Evolutionary conservation across 2,329 filamentous ascomycete genomes (phyloP).

Genomic region (Beauveria rudraprayagi): DNA sequence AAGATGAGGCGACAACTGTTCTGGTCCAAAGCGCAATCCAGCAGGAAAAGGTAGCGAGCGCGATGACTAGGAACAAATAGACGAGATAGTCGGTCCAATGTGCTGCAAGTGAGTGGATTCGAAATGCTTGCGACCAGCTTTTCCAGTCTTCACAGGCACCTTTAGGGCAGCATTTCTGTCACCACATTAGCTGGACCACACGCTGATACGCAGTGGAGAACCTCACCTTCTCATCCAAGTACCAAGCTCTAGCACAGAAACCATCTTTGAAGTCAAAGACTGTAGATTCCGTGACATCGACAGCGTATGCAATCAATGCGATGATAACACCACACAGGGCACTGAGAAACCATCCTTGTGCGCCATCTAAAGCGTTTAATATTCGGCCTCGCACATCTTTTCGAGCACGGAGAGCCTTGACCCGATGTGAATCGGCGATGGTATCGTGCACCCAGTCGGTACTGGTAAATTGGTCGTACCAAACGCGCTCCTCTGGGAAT

Average conservation of each 20-base stretch:
- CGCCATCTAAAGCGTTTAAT: conserved; percentile 69
- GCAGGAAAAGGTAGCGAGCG: conserved; percentile 65
- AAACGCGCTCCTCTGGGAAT: conserved; percentile 77
- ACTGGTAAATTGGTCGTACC: conserved; percentile 98
- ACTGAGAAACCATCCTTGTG: conserved; percentile 90
- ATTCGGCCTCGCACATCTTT: conserved; percentile 81
- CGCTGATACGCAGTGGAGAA: conserved; percentile 4
- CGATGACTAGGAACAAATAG: conserved; percentile 65
- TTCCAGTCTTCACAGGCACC: conserved; percentile 49
- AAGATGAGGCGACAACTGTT: conserved; percentile 83
- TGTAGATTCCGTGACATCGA: conserved; percentile 77
- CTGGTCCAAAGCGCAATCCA: conserved; percentile 81
- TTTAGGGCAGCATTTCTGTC: conserved; percentile 46
- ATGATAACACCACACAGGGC: conserved; percentile 82
- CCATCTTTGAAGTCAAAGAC: conserved; percentile 90
- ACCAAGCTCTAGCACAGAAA: conserved; percentile 67
- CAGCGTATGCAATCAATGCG: conserved; percentile 76
- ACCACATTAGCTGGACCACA: conserved; percentile 12
- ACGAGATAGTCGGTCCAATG: conserved; percentile 68
- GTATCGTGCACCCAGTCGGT: conserved; percentile 98
- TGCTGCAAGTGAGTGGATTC: conserved; percentile 35
- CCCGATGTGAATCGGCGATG: conserved; percentile 85
- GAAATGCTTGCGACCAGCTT: conserved; percentile 44
- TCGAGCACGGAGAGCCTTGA: conserved; percentile 71
- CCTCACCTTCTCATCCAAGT: conserved; percentile 59